A percentile compares a stretch with the other conserved stretches of the same genome.
Evolutionary conservation across 2,329 filamentous ascomycete species (phyloP).

Genomic region (Exserohilum rostratum): DNA sequence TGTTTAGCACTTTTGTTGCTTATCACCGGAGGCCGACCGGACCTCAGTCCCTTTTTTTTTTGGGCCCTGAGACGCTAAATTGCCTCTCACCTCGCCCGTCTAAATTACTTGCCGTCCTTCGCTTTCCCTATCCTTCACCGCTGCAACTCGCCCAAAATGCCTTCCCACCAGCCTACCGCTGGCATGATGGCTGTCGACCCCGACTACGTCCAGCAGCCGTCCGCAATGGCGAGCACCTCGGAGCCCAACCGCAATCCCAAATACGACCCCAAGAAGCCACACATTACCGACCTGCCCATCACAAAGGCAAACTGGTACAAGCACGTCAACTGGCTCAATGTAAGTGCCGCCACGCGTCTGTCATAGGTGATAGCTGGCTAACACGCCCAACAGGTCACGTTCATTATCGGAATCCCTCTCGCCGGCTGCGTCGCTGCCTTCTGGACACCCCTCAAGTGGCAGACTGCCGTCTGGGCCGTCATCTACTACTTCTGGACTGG

Average conservation of each 20-base stretch:
- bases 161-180: constrained; percentile 58
- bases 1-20: constrained; percentile 18
- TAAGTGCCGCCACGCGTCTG: constrained; percentile 47
- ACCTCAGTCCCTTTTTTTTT: constrained; percentile 19
- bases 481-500: constrained; percentile 85
- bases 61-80: constrained; percentile 21
- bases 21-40: constrained; percentile 20
- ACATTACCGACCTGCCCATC: constrained; percentile 83
- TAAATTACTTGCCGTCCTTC: constrained; percentile 12
- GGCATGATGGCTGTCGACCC: constrained; percentile 58
- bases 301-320: constrained; percentile 86
- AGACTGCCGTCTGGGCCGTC: constrained; percentile 77
- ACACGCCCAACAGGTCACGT: constrained; percentile 67
- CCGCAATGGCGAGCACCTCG: constrained; percentile 55
- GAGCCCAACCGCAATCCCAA: constrained; percentile 60
- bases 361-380: constrained; percentile 7
- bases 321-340: constrained; percentile 94
- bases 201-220: constrained; percentile 54
- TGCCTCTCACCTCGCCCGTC: constrained; percentile 5
- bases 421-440: constrained; percentile 76
- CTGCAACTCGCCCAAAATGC: constrained; percentile 48
- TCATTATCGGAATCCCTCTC: constrained; percentile 80
- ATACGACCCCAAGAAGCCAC: constrained; percentile 73
- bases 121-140: constrained; percentile 18
- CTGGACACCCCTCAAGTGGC: constrained; percentile 76